phyloP scores from a whole-genome alignment of 108 stramenopile species.

The Parmales sp. region DNA sequence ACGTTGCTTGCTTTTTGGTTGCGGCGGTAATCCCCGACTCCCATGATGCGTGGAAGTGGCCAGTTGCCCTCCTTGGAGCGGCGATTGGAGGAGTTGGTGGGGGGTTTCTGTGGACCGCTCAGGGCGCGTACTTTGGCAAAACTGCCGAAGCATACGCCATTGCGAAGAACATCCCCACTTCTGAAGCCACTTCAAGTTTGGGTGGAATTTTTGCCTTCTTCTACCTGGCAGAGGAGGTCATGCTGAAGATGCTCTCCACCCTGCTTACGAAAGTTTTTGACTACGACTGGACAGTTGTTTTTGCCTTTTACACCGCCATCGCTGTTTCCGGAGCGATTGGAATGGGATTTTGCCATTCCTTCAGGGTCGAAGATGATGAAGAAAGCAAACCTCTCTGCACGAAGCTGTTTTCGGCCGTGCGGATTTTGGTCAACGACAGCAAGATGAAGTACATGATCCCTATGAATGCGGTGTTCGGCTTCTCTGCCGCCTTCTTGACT shows the following conservation, averaged over 20 bases:
- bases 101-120: slow-evolving; percentile 67
- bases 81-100: slow-evolving; percentile 61
- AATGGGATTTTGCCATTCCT: slow-evolving; percentile 24
- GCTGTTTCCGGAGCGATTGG: slow-evolving; percentile 30
- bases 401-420: too few relatives aligned
- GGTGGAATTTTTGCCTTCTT: slow-evolving; percentile 63
- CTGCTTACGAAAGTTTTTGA: slow-evolving; percentile 26
- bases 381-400: too few relatives aligned
- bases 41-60: background rate
- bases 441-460: slow-evolving; percentile 71
- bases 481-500: slow-evolving; percentile 51
- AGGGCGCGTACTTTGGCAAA: slow-evolving; percentile 58
- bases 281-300: slow-evolving; percentile 41
- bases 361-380: slow-evolving; percentile 10
- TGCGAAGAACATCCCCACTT: background rate
- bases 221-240: slow-evolving; percentile 54
- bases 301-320: slow-evolving; percentile 47
- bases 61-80: slow-evolving; percentile 42
- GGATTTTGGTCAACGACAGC: slow-evolving; percentile 45
- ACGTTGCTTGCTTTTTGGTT: slow-evolving; percentile 56
- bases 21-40: slow-evolving; percentile 21
- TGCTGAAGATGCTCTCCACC: slow-evolving; percentile 50
- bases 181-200: slow-evolving; percentile 41
- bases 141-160: slow-evolving; percentile 47
- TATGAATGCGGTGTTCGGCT: slow-evolving; percentile 59